Percentiles rank a stretch among this genome's conserved stretches.
These are phyloP conservation scores for Zasmidium cellare DNA, from an alignment of 2,329 filamentous ascomycete genomes.

Conservation along the genomic window DNA sequence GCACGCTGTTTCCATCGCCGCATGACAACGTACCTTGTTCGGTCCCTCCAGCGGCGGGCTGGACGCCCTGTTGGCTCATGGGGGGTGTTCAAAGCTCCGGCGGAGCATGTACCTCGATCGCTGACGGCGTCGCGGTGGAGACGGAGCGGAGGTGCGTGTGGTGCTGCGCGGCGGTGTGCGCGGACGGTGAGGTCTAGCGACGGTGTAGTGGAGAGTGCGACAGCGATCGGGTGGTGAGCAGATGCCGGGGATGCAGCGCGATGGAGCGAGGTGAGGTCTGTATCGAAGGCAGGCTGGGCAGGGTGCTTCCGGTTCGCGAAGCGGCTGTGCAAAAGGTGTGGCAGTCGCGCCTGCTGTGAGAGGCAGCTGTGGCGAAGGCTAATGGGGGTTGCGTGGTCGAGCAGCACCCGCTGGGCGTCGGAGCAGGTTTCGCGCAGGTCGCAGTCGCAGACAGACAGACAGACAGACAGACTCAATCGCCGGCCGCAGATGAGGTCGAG, in stretches of 20 bases:
- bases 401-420: not conserved
- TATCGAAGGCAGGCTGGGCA: not conserved
- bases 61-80: conserved; percentile 30
- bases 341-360: not conserved
- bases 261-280: not conserved
- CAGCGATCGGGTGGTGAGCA: not conserved
- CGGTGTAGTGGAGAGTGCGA: not conserved
- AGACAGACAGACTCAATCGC: not conserved
- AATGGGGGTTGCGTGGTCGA: not conserved
- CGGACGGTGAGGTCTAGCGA: not conserved
- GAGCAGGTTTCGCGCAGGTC: not conserved
- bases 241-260: not conserved
- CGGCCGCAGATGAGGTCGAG: conserved; percentile 11
- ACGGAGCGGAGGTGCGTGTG: conserved; percentile 6
- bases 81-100: conserved; percentile 17
- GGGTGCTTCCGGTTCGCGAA: not conserved
- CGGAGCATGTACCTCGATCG: conserved; percentile 18
- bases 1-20: not conserved
- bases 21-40: conserved; percentile 24
- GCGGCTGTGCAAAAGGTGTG: conserved; percentile 1
- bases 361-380: not conserved
- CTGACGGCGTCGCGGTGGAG: conserved; percentile 1
- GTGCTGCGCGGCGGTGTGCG: not conserved
- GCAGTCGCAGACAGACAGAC: not conserved
- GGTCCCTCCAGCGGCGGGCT: conserved; percentile 25